Conservation (phyloP, 1,139 yeast genomes). For the Taphrina pruni region DNA sequence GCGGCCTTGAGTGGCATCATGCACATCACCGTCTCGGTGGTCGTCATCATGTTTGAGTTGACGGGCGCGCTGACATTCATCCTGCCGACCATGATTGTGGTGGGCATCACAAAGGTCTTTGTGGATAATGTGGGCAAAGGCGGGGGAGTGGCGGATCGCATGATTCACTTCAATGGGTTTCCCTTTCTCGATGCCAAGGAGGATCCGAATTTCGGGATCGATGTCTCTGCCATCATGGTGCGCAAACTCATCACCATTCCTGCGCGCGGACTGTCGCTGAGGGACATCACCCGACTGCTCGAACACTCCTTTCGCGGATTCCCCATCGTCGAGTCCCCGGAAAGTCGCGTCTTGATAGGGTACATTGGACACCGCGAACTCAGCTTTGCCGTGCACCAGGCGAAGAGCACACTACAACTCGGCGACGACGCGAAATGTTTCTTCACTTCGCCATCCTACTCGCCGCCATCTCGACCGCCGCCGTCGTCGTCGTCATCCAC, state of each 20-base stretch:
- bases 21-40: conserved; percentile 87
- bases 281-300: conserved; percentile 52
- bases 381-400: conserved; percentile 47
- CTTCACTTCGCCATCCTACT: conserved; percentile 46
- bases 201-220: conserved; percentile 63
- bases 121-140: conserved; percentile 76
- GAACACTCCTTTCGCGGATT: conserved; percentile 60
- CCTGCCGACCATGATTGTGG: conserved; percentile 94
- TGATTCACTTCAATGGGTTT: conserved; percentile 84
- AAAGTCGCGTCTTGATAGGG: conserved; percentile 46
- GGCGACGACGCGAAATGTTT: conserved; percentile 45
- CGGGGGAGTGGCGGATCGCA: conserved; percentile 97
- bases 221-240: conserved; percentile 72
- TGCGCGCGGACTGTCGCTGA: conserved; percentile 53
- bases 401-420: conserved; percentile 24
- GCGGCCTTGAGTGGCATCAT: conserved; percentile 95
- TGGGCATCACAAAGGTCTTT: conserved; percentile 83
- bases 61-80: conserved; percentile 93
- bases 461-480: conserved; percentile 1
- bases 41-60: conserved; percentile 92
- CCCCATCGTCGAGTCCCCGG: conserved; percentile 58
- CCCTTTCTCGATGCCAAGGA: conserved; percentile 83
- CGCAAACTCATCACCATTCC: conserved; percentile 60
- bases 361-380: conserved; percentile 52
- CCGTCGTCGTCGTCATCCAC: neutral